These are phyloP conservation scores for Acacia concinna DNA, from an alignment of 331 rosid genomes.

Conservation along the genomic window DNA sequence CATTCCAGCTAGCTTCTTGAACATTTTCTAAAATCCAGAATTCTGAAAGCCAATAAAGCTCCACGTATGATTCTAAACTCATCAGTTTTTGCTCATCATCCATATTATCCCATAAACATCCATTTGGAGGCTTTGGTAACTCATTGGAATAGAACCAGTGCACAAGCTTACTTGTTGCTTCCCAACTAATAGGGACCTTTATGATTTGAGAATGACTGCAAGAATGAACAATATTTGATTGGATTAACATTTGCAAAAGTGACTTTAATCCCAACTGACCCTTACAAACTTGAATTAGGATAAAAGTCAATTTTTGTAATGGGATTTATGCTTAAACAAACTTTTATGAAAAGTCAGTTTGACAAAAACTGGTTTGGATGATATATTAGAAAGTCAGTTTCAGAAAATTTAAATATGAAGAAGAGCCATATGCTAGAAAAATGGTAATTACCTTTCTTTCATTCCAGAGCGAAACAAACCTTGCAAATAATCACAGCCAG, in stretches of 20 bases:
- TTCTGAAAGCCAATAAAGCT: slow-evolving; percentile 81
- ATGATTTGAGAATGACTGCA: slow-evolving; percentile 65
- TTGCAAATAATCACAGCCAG: slow-evolving; percentile 72
- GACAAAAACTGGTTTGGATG: not conserved
- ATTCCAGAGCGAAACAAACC: slow-evolving; percentile 84
- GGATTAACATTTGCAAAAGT: not conserved
- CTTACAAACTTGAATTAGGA: not conserved
- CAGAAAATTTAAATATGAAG: too few species aligned
- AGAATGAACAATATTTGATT: slow-evolving; percentile 13
- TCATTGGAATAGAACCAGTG: slow-evolving; percentile 65
- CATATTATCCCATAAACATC: slow-evolving; percentile 82
- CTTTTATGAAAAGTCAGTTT: too few species aligned
- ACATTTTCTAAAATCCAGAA: slow-evolving; percentile 70
- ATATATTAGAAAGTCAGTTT: too few species aligned
- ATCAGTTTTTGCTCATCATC: slow-evolving; percentile 58
- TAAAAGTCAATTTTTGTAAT: not conserved
- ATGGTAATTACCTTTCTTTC: slow-evolving; percentile 72
- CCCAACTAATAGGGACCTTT: slow-evolving; percentile 70
- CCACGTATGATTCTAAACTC: slow-evolving; percentile 65
- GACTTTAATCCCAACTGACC: not conserved
- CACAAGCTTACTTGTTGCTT: slow-evolving; percentile 74
- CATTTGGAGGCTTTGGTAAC: slow-evolving; percentile 70
- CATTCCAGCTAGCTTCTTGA: slow-evolving; percentile 60
- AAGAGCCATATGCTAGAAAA: not conserved
- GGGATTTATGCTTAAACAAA: too few species aligned